Percentiles rank a stretch among this genome's conserved stretches.
Evolutionary conservation across 805 yeast genomes (phyloP).

Genomic region (Candida wancherniae): DNA sequence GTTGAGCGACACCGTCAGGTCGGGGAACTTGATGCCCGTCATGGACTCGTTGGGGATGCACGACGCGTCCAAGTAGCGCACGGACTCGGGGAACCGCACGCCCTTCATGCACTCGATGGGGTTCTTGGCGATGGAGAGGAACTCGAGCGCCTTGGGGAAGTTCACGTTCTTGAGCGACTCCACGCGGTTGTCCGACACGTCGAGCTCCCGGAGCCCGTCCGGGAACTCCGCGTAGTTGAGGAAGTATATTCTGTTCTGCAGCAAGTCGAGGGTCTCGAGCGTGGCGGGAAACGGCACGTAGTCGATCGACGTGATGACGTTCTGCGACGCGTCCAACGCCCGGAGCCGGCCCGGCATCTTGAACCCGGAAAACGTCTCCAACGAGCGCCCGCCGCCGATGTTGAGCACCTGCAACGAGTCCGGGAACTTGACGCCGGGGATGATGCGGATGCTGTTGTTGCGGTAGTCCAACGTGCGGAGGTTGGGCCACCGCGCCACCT

Average conservation of each 20-base stretch:
- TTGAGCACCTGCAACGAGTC: conserved; percentile 34
- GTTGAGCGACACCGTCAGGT: conserved; percentile 30
- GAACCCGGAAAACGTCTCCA: conserved; percentile 38
- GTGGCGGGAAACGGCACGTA: conserved; percentile 30
- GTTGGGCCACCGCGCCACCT: conserved; percentile 31
- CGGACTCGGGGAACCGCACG: conserved; percentile 34
- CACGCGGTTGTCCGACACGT: conserved; percentile 36
- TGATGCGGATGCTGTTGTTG: conserved; percentile 30
- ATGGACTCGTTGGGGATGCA: conserved; percentile 43
- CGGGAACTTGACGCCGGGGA: conserved; percentile 39
- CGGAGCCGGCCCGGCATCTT: conserved; percentile 31
- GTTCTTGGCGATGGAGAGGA: conserved; percentile 30
- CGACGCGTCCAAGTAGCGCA: conserved; percentile 35
- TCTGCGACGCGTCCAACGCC: conserved; percentile 29
- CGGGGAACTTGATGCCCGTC: conserved; percentile 45
- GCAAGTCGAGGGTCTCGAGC: conserved; percentile 30
- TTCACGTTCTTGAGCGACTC: conserved; percentile 34
- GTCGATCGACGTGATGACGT: conserved; percentile 32
- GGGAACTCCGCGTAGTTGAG: conserved; percentile 39
- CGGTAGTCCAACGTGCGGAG: conserved; percentile 34
- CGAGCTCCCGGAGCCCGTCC: conserved; percentile 23
- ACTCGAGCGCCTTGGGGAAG: conserved; percentile 30
- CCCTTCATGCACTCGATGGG: conserved; percentile 42
- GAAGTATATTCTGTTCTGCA: conserved; percentile 36
- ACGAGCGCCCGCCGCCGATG: conserved; percentile 36